Base-by-base conservation (phyloP, 768 basidiomycete species). In the Cystobasidium ongulense region DNA sequence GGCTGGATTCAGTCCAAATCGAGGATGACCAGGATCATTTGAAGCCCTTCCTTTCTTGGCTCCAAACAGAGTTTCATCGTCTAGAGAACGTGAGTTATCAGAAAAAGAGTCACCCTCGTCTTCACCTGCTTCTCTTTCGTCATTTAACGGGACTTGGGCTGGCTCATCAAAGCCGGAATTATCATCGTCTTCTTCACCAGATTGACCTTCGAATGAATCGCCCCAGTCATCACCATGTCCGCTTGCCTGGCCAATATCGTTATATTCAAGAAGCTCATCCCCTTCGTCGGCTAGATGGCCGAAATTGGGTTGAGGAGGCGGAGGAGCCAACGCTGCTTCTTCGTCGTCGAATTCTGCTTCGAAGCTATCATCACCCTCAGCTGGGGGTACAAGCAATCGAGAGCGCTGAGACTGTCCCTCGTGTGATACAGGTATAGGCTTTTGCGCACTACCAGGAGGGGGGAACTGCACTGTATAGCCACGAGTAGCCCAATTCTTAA, bases 311-410 rank as follows among this genome's bases (percentile, higher is more conserved):
- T 85, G 84, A 35, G 59, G 74, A 53, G 74, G 72, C n/a, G 74
- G 74, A 64, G 29, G 31, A 4, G 41, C 38, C 17, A 41, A 4
- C 77, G 86, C 84, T 63, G 86, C 81, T 50, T 86, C 86, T 73
- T 86, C 81, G 31, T 86, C 86, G 78, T 88, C 88, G 1, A 80
- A 75, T 27, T 87, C 66, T 15, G 66, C 66, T 52, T 75, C 74
- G n/a, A 35, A 87, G 76, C n/a, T 63, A n/a, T 86, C 85, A 0
- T 85, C 86, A 75, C 87, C 85, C 3, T 82, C 81, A 65, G 84
- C 84, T 4, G 79, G 76, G 21, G 80, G 80, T 0, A 79, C 80
- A 36, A 81, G 76, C 62, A 71, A 36, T 80, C 38, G 36, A 7
- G 33, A 25, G 31, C 41, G 63, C 31, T 43, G 63, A 38, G 31